Evolutionary conservation across 441 rosid species (phyloP), one percentile per base, ranked within the genome.

Genomic region (Breynia disticha): DNA sequence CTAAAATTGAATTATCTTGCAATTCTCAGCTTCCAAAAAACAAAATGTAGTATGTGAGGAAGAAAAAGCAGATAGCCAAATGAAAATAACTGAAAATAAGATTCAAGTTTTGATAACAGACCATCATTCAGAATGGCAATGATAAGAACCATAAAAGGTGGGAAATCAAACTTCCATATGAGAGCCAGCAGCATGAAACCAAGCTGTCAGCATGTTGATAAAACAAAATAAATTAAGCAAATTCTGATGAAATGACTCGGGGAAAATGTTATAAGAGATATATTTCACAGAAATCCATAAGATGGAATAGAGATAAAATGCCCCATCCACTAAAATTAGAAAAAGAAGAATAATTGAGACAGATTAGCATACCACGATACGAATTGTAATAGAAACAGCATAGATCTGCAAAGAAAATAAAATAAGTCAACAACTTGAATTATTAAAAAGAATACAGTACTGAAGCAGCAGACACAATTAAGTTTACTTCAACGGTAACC

Each of bases 121-220:
- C 97, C 98, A 60, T 93, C 98, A 61, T 93, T 93, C 37, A 89
- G 88, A 63, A 93, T 84, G 21, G 98, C 98, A 48, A 93, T 93
- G 59, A 89, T 84, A 73, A 93, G 95, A 76, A 93, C 97, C 97
- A 93, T 93, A 68, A 93, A 93, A 38, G 98, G 98, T 35, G 98
- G 98, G 64, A 93, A 93, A 67, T 93, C 98, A 60, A 93, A 93
- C 80, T 80, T 60, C 95, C 98, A 93, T 64, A 93, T 81, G 61
- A 93, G 96, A 10, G 97, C 97, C 67, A 93, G 76, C 46, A 93
- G 80, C 98, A 93, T 86, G 80, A 93, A 93, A 56, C 93, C 93
- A 67, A 84, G 79, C 93, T 84, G 75, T 41, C 37, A 71, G 19
- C 55, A 62, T 21, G 22, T 10, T 19, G 63, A 56, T 48, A 14